A percentile compares a stretch with the other conserved stretches of the same genome.
Evolutionary conservation across 1,284 basidiomycete genomes (phyloP).

Genomic region (Papiliotrema flavescens): DNA sequence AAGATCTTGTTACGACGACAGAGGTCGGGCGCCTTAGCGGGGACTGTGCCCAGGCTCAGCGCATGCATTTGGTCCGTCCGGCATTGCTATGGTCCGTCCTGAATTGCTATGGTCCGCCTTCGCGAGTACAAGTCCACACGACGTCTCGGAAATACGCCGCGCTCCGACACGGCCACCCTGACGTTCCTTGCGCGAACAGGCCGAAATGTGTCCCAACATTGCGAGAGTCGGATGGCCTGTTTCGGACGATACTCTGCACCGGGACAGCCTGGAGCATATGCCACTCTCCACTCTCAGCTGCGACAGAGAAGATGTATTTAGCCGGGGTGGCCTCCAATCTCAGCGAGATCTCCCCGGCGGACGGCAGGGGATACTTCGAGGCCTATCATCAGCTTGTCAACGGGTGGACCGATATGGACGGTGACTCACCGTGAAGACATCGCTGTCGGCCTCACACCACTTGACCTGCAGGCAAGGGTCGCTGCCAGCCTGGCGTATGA

Average conservation of each 20-base stretch:
- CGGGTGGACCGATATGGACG: background rate
- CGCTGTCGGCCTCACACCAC: background rate
- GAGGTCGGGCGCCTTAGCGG: too few relatives aligned
- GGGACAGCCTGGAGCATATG: background rate
- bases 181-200: background rate
- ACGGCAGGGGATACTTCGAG: background rate
- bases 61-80: too few relatives aligned
- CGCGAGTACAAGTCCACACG: background rate
- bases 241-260: background rate
- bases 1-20: too few relatives aligned
- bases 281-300: background rate
- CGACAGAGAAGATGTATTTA: background rate
- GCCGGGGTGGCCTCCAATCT: background rate
- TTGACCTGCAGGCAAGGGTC: background rate
- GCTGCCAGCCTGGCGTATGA: background rate
- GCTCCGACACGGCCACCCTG: background rate
- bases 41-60: too few relatives aligned
- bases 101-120: background rate
- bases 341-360: background rate
- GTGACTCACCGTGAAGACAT: background rate
- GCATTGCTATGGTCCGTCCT: background rate
- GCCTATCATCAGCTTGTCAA: background rate
- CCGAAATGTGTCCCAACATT: conserved; percentile 2
- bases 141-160: background rate
- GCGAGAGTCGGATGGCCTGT: background rate